Conservation (phyloP, 108 stramenopile species). For the Nitzschia putrida region DNA sequence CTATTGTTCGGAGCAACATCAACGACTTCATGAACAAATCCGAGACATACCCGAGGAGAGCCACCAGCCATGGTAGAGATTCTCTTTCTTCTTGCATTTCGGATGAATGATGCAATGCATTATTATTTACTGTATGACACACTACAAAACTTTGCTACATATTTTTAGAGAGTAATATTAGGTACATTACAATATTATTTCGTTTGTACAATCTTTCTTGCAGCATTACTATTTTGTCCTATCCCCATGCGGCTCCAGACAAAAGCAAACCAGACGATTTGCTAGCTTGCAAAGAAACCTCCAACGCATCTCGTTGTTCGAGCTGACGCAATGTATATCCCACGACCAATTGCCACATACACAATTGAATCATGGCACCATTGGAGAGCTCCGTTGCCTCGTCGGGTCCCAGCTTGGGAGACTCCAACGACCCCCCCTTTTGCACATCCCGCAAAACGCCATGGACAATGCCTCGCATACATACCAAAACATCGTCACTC, state of each 20-base stretch:
- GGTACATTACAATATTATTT: too few relatives aligned
- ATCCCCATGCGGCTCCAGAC: too few relatives aligned
- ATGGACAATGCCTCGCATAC: slow-evolving; percentile 93
- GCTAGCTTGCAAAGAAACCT: too few relatives aligned
- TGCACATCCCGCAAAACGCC: slow-evolving; percentile 47
- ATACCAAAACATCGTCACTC: slow-evolving; percentile 89
- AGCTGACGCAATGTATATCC: slow-evolving; percentile 93
- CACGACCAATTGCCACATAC: slow-evolving; percentile 97
- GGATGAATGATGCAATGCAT: too few relatives aligned
- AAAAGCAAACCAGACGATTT: too few relatives aligned
- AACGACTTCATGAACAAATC: slow-evolving; percentile 15
- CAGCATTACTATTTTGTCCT: too few relatives aligned
- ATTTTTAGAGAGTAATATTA: too few relatives aligned
- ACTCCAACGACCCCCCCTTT: slow-evolving; percentile 61
- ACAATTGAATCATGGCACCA: slow-evolving; percentile 92
- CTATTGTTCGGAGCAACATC: slow-evolving; percentile 41
- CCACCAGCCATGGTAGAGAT: background rate
- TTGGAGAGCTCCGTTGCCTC: slow-evolving; percentile 91
- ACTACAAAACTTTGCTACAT: too few relatives aligned
- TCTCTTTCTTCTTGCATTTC: too few relatives aligned
- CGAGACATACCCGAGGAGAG: background rate
- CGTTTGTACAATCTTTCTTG: too few relatives aligned
- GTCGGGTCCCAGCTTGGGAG: slow-evolving; percentile 65
- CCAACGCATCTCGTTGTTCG: slow-evolving; percentile 72
- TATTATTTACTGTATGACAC: too few relatives aligned